These are phyloP conservation scores for Xerocomus amazonicus DNA, from an alignment of 1,284 basidiomycete species.

Conservation along the genomic window DNA sequence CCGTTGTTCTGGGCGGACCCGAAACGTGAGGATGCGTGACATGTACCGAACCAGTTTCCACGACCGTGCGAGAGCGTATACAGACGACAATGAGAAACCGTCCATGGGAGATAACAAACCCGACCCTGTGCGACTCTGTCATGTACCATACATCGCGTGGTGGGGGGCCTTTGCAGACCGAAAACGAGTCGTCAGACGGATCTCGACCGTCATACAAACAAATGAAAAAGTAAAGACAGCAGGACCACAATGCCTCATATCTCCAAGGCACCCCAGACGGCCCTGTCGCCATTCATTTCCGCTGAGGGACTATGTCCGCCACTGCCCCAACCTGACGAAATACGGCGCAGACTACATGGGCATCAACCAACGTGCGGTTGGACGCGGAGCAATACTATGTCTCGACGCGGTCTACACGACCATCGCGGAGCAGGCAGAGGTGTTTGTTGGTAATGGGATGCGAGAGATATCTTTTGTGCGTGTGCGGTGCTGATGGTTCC, in stretches of 20 bases:
- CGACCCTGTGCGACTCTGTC: no score
- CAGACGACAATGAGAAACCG: no score
- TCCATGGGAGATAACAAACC: no score
- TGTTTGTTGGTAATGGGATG: conserved; percentile 71
- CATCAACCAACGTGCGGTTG: conserved; percentile 49
- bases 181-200: no score
- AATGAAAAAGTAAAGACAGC: not conserved
- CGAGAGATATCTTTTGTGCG: conserved; percentile 11
- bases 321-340: conserved; percentile 53
- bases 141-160: no score
- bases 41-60: no score
- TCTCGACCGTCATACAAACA: not conserved
- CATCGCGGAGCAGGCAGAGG: conserved; percentile 61
- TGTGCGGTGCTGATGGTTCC: not conserved
- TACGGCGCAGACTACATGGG: conserved; percentile 54
- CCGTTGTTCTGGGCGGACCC: no score
- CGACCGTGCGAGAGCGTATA: no score
- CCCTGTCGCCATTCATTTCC: conserved; percentile 49
- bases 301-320: conserved; percentile 64
- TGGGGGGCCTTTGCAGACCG: no score
- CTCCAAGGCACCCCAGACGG: not conserved
- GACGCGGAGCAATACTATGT: conserved; percentile 51
- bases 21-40: no score
- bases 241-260: not conserved
- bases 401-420: conserved; percentile 67